These are phyloP conservation scores for Globisporangium perplexum DNA, from an alignment of 352 stramenopile species.

Conservation along the genomic window DNA sequence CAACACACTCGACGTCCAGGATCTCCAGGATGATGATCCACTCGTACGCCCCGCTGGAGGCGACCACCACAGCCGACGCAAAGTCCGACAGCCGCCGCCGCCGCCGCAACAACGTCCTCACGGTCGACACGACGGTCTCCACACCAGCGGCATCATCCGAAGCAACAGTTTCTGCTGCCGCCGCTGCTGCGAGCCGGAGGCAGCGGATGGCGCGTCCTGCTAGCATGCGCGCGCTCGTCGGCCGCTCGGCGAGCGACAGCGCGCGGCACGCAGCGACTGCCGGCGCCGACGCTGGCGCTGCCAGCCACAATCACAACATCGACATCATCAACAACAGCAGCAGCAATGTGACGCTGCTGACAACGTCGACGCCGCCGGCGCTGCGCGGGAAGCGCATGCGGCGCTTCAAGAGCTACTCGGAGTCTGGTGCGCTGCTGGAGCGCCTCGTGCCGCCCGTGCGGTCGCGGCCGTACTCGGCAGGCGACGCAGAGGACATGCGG, in stretches of 20 bases:
- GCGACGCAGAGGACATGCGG: slow-evolving; percentile 38
- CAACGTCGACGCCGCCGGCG: slow-evolving; percentile 11
- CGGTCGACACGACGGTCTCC: background rate
- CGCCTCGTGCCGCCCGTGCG: slow-evolving; percentile 20
- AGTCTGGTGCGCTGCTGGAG: slow-evolving; percentile 46
- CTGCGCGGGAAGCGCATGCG: slow-evolving; percentile 16
- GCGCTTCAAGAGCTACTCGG: slow-evolving; percentile 64
- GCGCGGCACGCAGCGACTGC: background rate
- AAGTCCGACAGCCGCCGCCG: no score
- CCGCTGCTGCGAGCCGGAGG: background rate
- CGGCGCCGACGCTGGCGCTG: no score
- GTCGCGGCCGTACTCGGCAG: slow-evolving; percentile 49
- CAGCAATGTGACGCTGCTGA: slow-evolving; percentile 17
- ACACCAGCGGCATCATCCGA: background rate
- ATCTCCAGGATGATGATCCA: slow-evolving; percentile 16
- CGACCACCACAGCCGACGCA: slow-evolving; percentile 2
- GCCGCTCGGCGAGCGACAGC: slow-evolving; percentile 11
- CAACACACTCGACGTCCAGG: no score
- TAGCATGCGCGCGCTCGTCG: slow-evolving; percentile 10
- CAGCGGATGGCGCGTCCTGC: slow-evolving; percentile 5
- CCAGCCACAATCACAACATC: no score
- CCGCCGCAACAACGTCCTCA: no score
- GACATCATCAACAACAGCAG: slow-evolving; percentile 15
- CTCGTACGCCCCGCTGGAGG: slow-evolving; percentile 8
- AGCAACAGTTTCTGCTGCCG: background rate